phyloP scores from a whole-genome alignment of 805 yeast genomes.

The Debaryomyces hansenii region DNA sequence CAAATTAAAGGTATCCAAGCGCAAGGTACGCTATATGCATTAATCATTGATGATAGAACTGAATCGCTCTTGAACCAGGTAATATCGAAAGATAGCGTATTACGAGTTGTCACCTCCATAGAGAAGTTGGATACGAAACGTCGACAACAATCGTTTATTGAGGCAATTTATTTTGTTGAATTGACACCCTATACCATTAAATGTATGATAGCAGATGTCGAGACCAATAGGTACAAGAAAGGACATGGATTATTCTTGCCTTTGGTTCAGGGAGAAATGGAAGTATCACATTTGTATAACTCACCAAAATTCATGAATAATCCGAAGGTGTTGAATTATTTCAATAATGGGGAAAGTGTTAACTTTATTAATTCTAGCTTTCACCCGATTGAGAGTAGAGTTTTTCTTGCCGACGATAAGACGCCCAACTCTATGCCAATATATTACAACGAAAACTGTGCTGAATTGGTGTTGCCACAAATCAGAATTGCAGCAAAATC shows the following conservation, averaged over 20 bases:
- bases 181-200: slow-evolving; percentile 67
- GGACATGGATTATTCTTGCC: slow-evolving; percentile 78
- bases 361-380: slow-evolving; percentile 36
- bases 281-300: slow-evolving; percentile 18
- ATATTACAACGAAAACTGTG: slow-evolving; percentile 66
- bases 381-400: slow-evolving; percentile 67
- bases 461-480: slow-evolving; percentile 58
- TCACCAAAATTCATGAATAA: slow-evolving; percentile 26
- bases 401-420: slow-evolving; percentile 62
- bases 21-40: slow-evolving; percentile 31
- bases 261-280: slow-evolving; percentile 26
- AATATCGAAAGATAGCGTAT: slow-evolving; percentile 47
- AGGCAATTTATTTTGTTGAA: slow-evolving; percentile 78
- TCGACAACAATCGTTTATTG: slow-evolving; percentile 61
- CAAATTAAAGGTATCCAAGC: slow-evolving; percentile 30
- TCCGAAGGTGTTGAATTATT: slow-evolving; percentile 29
- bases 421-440: slow-evolving; percentile 63
- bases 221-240: slow-evolving; percentile 69
- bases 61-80: slow-evolving; percentile 48
- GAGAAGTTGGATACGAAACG: slow-evolving; percentile 64
- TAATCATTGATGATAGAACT: slow-evolving; percentile 59
- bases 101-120: slow-evolving; percentile 60
- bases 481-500: slow-evolving; percentile 60
- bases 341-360: slow-evolving; percentile 29
- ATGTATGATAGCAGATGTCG: slow-evolving; percentile 75